phyloP scores from a whole-genome alignment of 805 yeast genomes.

The Yarrowia sp. region DNA sequence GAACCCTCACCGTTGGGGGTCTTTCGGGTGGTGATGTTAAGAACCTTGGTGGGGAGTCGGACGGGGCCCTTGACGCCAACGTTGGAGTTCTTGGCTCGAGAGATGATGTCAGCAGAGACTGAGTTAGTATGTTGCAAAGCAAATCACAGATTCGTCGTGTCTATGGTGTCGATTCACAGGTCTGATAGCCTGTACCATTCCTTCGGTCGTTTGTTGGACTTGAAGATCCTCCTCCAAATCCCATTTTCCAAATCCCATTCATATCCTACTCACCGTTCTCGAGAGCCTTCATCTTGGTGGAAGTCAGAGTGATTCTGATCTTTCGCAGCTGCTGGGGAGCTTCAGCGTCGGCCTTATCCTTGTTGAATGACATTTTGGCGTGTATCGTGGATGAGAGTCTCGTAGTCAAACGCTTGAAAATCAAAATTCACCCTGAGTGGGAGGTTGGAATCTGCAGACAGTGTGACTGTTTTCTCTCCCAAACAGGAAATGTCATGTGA shows the following conservation, averaged over 20 bases:
- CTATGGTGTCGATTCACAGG: no score
- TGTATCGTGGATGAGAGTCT: constrained; percentile 27
- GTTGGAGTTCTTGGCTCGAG: constrained; percentile 78
- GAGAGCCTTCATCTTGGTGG: constrained; percentile 97
- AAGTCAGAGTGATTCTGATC: constrained; percentile 98
- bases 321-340: constrained; percentile 83
- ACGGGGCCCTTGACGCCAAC: constrained; percentile 98
- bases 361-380: constrained; percentile 41
- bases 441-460: constrained; percentile 11
- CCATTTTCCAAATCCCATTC: not conserved
- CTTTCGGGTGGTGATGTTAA: constrained; percentile 98
- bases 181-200: no score
- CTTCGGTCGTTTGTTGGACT: no score
- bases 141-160: not conserved
- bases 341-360: constrained; percentile 83
- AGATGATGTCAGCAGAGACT: constrained; percentile 87
- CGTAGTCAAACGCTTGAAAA: constrained; percentile 26
- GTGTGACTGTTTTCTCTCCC: constrained; percentile 13
- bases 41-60: constrained; percentile 99
- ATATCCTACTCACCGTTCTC: constrained; percentile 54
- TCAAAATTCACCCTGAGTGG: constrained; percentile 25
- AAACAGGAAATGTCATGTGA: constrained; percentile 15
- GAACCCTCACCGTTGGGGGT: constrained; percentile 99
- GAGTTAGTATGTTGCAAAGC: not conserved
- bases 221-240: not conserved